phyloP scores from a whole-genome alignment of 2,329 filamentous ascomycete genomes.

The Fusarium sp. region DNA sequence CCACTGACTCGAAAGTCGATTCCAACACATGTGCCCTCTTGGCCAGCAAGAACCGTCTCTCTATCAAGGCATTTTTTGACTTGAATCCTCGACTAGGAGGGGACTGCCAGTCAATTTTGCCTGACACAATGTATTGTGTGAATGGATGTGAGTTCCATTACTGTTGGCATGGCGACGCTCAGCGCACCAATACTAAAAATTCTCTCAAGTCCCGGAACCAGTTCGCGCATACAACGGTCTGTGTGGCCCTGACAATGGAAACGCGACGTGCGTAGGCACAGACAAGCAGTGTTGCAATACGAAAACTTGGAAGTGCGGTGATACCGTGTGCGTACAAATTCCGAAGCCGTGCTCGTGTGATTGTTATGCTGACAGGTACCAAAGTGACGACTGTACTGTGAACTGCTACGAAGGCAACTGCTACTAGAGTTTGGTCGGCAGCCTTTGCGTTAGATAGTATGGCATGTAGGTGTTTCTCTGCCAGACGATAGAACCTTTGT shows the following conservation, averaged over 20 bases:
- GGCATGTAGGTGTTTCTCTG: too few relatives aligned
- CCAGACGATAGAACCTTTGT: too few relatives aligned
- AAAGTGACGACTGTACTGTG: conserved; percentile 6
- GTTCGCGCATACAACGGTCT: conserved; percentile 3
- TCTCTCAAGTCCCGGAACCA: neutral
- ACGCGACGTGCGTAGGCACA: conserved; percentile 22
- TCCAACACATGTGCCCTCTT: neutral
- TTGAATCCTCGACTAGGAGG: conserved; percentile 8
- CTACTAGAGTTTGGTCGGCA: neutral
- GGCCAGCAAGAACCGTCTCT: neutral
- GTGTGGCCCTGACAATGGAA: conserved; percentile 10
- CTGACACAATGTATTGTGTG: conserved; percentile 18
- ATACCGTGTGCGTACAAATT: conserved; percentile 10
- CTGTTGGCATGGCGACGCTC: neutral
- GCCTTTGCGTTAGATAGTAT: too few relatives aligned
- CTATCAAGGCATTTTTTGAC: conserved; percentile 3
- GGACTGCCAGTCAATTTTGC: conserved; percentile 1
- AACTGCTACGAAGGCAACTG: conserved; percentile 15
- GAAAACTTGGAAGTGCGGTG: conserved; percentile 23
- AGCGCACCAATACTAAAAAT: neutral
- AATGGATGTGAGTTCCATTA: conserved; percentile 9
- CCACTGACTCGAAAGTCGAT: neutral
- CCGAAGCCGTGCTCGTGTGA: too few relatives aligned
- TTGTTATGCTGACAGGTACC: neutral
- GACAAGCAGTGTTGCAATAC: conserved; percentile 24